Conservation (phyloP, 164 flowering plant species). For the Nelumbo lutea region DNA sequence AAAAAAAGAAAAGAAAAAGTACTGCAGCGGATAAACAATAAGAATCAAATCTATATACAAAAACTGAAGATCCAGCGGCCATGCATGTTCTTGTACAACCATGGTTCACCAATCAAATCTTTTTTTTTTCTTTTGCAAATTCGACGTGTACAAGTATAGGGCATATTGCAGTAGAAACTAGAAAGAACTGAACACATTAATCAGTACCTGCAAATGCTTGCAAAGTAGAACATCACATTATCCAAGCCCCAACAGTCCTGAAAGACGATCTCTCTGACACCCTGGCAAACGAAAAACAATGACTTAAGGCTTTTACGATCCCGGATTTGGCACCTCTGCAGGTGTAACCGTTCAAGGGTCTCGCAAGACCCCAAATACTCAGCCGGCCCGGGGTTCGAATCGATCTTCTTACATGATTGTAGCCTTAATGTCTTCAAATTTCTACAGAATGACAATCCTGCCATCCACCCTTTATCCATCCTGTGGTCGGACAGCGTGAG, state of each 20-base stretch:
- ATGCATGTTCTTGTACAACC: background rate
- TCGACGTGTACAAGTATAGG: too few relatives aligned
- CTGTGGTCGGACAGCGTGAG: conserved; percentile 59
- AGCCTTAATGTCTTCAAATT: conserved; percentile 84
- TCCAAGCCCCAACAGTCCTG: conserved; percentile 91
- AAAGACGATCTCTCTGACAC: conserved; percentile 52
- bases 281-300: conserved; percentile 57
- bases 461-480: conserved; percentile 93
- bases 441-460: conserved; percentile 62
- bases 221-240: conserved; percentile 56
- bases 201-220: conserved; percentile 62
- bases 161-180: too few relatives aligned
- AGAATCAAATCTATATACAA: too few relatives aligned
- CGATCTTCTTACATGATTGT: conserved; percentile 65
- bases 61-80: too few relatives aligned
- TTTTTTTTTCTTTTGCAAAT: background rate
- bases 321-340: conserved; percentile 77
- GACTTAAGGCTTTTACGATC: conserved; percentile 55
- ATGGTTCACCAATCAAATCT: background rate
- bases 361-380: conserved; percentile 71
- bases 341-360: conserved; percentile 58
- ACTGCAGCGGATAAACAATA: too few relatives aligned
- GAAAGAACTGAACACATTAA: background rate
- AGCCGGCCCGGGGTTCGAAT: conserved; percentile 48
- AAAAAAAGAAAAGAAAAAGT: too few relatives aligned